A percentile compares a stretch with the other conserved stretches of the same genome.
phyloP scores from a whole-genome alignment of 306 rosid genomes.

The Castanea mollissima region DNA sequence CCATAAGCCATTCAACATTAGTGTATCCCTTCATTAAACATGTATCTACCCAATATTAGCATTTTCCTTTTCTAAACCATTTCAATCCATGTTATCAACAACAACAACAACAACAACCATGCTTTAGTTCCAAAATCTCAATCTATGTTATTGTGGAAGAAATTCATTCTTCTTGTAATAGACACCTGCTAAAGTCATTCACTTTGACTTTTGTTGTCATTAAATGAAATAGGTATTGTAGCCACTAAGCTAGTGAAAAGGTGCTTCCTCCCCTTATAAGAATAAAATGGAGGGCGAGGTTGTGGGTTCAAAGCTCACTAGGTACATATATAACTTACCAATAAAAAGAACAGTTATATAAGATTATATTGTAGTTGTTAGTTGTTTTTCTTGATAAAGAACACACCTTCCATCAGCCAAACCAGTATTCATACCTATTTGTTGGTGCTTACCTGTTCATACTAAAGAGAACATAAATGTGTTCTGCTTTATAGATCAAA shows the following conservation, averaged over 20 bases:
- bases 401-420: neutral
- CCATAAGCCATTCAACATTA: conserved; percentile 5
- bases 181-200: neutral
- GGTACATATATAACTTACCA: neutral
- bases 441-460: neutral
- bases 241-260: neutral
- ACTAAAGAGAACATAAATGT: too few relatives aligned
- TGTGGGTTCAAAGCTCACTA: neutral
- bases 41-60: neutral
- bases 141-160: too few relatives aligned
- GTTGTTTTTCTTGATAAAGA: neutral
- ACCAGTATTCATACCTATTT: neutral
- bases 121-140: too few relatives aligned
- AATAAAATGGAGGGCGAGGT: neutral
- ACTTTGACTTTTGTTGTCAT: neutral
- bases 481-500: neutral
- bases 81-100: too few relatives aligned
- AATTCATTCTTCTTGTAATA: neutral
- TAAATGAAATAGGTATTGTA: neutral
- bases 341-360: too few relatives aligned
- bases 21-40: neutral
- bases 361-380: neutral
- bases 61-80: too few relatives aligned
- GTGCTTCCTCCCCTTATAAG: neutral
- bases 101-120: too few relatives aligned